Evolutionary conservation across 495 filamentous ascomycete species (phyloP), one percentile per base, ranked within the genome.

Genomic region (Coniosporium apollinis): DNA sequence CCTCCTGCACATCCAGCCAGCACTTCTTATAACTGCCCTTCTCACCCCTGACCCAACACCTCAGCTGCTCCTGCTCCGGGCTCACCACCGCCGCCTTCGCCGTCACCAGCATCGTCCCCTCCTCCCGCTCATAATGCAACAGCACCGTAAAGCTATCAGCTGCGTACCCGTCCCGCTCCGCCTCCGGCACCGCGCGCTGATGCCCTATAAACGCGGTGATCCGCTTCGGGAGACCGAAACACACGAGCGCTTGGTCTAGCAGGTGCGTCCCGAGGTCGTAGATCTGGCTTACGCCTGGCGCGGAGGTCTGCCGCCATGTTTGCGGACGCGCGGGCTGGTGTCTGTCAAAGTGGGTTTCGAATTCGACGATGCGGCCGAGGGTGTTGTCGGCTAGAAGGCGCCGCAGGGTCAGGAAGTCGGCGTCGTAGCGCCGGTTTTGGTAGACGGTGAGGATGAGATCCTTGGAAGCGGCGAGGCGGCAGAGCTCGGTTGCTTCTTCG

Each of bases 221-320:
- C 7, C 59, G 57, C 24, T 67, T 57, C 14, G 86, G 86, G 46
- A 76, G 52, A 8, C 85, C 86, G 48, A 93, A 82, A n/a, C 82
- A 56, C 11, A 72, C 62, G 50, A 80, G 75, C 0, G 69, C 74
- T 54, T 93, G 85, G 55, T 91, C 82, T 15, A 93, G 60, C 22
- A 87, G 61, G 51, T 94, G 86, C 3, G 76, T 71, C 34, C 86
- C 86, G 6, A 94, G 64, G 53, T 93, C 86, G 48, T 79, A 87
- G 21, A 91, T 59, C 16, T 69, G 72, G 14, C 81, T 78, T 8
- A 78, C 75, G 20, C 74, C 83, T 19, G 76, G 65, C 34, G 76
- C 65, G 6, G 61, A 51, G 38, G 79, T 67, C 28, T 65, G 67
- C 58, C 86, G 87, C 84, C 83, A 91, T 32, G 60, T 69, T 5